phyloP scores from a whole-genome alignment of 225 moss, liverwort and hornwort species.

The Lunularia cruciata region DNA sequence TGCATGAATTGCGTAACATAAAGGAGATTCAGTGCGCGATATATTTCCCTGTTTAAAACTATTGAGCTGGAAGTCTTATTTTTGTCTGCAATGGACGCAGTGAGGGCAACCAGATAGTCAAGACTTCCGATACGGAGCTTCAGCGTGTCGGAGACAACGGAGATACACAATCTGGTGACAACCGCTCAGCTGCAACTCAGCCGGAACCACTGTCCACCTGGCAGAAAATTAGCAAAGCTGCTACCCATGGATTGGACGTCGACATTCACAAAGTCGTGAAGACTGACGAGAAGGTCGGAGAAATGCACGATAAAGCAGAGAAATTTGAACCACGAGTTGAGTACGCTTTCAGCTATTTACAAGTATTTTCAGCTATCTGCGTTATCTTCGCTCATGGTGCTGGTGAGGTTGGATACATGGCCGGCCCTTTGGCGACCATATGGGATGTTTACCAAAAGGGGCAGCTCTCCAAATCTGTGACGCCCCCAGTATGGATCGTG shows the following conservation, averaged over 20 bases:
- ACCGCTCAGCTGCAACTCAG: too few relatives aligned
- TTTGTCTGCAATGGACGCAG: too few relatives aligned
- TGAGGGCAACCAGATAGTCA: too few relatives aligned
- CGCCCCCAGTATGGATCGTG: slow-evolving; percentile 57
- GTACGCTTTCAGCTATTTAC: slow-evolving; percentile 61
- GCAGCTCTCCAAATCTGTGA: slow-evolving; percentile 29
- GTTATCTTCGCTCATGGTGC: slow-evolving; percentile 74
- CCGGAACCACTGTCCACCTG: slow-evolving; percentile 34
- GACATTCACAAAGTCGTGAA: slow-evolving; percentile 59
- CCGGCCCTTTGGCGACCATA: slow-evolving; percentile 61
- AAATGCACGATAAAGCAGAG: slow-evolving; percentile 60
- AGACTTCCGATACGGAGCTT: too few relatives aligned
- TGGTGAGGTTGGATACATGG: slow-evolving; percentile 71
- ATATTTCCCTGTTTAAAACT: too few relatives aligned
- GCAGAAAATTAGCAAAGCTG: slow-evolving; percentile 43
- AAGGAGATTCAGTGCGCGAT: too few relatives aligned
- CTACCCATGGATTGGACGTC: slow-evolving; percentile 65
- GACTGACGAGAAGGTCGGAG: slow-evolving; percentile 48
- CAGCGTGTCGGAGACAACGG: too few relatives aligned
- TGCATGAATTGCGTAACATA: too few relatives aligned
- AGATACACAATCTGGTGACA: too few relatives aligned
- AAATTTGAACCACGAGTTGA: slow-evolving; percentile 66
- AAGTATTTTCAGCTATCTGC: slow-evolving; percentile 71
- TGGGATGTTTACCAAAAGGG: slow-evolving; percentile 61
- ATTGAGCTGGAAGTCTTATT: too few relatives aligned